phyloP scores from a whole-genome alignment of 306 rosid species.

The Begonia masoniana region DNA sequence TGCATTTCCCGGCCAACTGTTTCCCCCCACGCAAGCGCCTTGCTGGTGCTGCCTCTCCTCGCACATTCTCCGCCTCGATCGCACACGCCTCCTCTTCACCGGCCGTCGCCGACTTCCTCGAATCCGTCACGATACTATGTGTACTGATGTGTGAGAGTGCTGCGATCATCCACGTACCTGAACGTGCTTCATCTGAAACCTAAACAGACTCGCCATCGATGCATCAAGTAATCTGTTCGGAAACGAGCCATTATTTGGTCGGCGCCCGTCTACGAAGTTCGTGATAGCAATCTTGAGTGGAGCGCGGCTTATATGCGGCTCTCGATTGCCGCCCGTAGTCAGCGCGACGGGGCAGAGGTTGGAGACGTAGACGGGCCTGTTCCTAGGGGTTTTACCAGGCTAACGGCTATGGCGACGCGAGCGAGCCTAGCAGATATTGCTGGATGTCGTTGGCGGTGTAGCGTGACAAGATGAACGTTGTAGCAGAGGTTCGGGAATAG shows the following conservation, averaged over 20 bases:
- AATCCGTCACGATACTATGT: constrained; percentile 96
- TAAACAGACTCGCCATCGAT: constrained; percentile 35
- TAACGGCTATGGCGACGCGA: constrained; percentile 57
- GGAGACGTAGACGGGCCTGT: constrained; percentile 38
- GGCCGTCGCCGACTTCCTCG: constrained; percentile 42
- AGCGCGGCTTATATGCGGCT: constrained; percentile 49
- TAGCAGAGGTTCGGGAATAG: constrained; percentile 81
- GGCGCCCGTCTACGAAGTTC: constrained; percentile 73
- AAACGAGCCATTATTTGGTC: constrained; percentile 84
- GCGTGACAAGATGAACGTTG: constrained; percentile 66
- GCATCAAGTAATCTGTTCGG: constrained; percentile 64
- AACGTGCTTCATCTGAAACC: constrained; percentile 89
- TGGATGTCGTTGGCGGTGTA: constrained; percentile 73
- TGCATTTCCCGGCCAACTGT: constrained; percentile 38
- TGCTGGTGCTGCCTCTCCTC: constrained; percentile 82
- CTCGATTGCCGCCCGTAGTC: constrained; percentile 40
- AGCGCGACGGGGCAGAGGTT: constrained; percentile 45
- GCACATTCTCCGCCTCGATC: constrained; percentile 28
- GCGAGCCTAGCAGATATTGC: constrained; percentile 60
- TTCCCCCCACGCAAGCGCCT: constrained; percentile 81
- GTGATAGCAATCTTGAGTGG: constrained; percentile 74
- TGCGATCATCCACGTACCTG: constrained; percentile 99
- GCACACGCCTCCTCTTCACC: constrained; percentile 42
- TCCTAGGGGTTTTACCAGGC: constrained; percentile 42
- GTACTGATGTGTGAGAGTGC: constrained; percentile 86